Evolutionary conservation across 202 grass and related monocot genomes (phyloP).

Genomic region (Musa balbisiana): DNA sequence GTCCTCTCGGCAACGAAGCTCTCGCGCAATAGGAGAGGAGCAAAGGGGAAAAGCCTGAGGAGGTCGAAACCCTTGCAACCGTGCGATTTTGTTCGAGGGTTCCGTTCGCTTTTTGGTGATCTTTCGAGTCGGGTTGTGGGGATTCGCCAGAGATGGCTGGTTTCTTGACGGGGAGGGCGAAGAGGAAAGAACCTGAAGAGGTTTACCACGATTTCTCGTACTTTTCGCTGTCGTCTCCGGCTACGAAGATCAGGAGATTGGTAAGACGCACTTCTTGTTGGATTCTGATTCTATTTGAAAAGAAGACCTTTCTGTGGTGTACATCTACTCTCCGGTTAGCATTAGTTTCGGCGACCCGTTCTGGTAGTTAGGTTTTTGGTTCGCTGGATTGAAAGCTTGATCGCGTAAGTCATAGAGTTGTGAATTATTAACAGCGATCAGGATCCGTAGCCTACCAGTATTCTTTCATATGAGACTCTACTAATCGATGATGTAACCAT

Average conservation of each 20-base stretch:
- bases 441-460: neutral
- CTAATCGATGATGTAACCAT: too few relatives aligned
- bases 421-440: neutral
- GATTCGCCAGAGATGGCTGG: neutral
- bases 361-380: neutral
- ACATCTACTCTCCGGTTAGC: too few relatives aligned
- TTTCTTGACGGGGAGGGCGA: neutral
- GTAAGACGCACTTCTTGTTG: neutral
- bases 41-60: too few relatives aligned
- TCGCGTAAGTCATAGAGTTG: neutral
- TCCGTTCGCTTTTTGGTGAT: neutral
- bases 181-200: conserved; percentile 17
- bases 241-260: conserved; percentile 15
- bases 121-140: neutral
- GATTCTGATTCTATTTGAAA: too few relatives aligned
- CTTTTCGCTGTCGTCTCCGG: neutral
- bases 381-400: neutral
- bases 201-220: neutral
- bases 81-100: too few relatives aligned
- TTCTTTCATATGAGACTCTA: too few relatives aligned
- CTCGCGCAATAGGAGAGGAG: too few relatives aligned
- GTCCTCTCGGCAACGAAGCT: too few relatives aligned
- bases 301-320: too few relatives aligned
- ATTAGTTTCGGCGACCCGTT: neutral
- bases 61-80: too few relatives aligned